phyloP scores from a whole-genome alignment of 2,329 filamentous ascomycete genomes.

The Plectosphaerella sp. region DNA sequence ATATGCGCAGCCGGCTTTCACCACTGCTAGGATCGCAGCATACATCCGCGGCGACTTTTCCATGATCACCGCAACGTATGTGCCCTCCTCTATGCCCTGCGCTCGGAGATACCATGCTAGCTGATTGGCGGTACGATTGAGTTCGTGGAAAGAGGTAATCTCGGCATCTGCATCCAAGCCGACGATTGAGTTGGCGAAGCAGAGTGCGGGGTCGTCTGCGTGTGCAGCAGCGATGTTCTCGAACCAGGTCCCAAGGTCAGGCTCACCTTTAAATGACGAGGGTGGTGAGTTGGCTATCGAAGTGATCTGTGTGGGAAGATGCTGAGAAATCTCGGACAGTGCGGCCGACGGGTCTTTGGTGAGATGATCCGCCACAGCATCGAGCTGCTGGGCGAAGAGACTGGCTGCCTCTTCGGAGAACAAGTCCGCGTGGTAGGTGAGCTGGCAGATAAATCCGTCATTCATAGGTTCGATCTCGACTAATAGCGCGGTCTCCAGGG shows the following conservation, averaged over 20 bases:
- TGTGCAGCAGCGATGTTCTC: slow-evolving; percentile 42
- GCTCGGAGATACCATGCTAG: slow-evolving; percentile 51
- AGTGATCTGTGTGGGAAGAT: slow-evolving; percentile 25
- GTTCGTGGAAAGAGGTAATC: slow-evolving; percentile 55
- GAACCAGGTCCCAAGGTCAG: slow-evolving; percentile 48
- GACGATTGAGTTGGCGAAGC: slow-evolving; percentile 52
- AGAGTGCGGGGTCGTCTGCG: slow-evolving; percentile 57
- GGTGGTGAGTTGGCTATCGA: slow-evolving; percentile 45
- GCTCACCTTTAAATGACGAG: slow-evolving; percentile 22
- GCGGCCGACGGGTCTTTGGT: slow-evolving; percentile 5
- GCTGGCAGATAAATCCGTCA: slow-evolving; percentile 33
- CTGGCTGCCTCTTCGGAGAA: slow-evolving; percentile 53
- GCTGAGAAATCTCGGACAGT: neutral
- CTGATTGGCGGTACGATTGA: slow-evolving; percentile 55
- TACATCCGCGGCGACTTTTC: slow-evolving; percentile 74
- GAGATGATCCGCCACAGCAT: slow-evolving; percentile 36
- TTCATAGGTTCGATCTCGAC: slow-evolving; percentile 68
- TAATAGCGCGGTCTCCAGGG: slow-evolving; percentile 70
- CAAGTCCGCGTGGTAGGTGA: slow-evolving; percentile 41
- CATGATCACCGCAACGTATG: slow-evolving; percentile 69
- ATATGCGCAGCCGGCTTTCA: slow-evolving; percentile 75
- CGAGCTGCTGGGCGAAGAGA: slow-evolving; percentile 57
- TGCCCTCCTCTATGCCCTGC: slow-evolving; percentile 41
- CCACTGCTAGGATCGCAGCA: slow-evolving; percentile 64
- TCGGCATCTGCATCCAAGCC: slow-evolving; percentile 25